phyloP scores from a whole-genome alignment of 371 early-diverging fungal genomes.

The Gilbertella persicaria region DNA sequence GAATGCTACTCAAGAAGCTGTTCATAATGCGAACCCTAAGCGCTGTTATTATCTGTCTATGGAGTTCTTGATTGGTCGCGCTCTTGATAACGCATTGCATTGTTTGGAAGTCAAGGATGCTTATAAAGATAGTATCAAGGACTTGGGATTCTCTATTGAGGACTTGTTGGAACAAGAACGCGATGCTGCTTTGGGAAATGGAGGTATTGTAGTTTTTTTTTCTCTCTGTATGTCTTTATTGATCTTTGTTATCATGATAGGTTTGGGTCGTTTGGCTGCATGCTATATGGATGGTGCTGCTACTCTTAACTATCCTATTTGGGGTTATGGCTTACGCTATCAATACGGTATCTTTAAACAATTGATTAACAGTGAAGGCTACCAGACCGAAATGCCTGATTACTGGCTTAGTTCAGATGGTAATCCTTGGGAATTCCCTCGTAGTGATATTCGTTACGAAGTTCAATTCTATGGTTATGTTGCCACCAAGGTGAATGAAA shows the following conservation, averaged over 20 bases:
- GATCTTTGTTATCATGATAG: too few relatives aligned
- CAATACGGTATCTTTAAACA: constrained; percentile 96
- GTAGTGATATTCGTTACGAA: constrained; percentile 83
- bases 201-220: too few relatives aligned
- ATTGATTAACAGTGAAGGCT: constrained; percentile 75
- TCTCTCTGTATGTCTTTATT: too few relatives aligned
- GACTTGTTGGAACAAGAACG: constrained; percentile 88
- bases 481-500: constrained; percentile 63
- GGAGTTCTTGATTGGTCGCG: constrained; percentile 92
- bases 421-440: constrained; percentile 94
- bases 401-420: constrained; percentile 80
- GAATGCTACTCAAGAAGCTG: constrained; percentile 81
- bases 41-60: constrained; percentile 92
- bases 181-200: constrained; percentile 94
- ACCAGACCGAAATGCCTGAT: constrained; percentile 90
- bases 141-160: constrained; percentile 86
- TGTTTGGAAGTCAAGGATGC: constrained; percentile 76
- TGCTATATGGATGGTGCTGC: constrained; percentile 93
- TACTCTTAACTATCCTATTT: constrained; percentile 84
- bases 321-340: constrained; percentile 89
- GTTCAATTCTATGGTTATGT: constrained; percentile 88
- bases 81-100: constrained; percentile 90
- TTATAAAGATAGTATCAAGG: constrained; percentile 64
- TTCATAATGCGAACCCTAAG: constrained; percentile 67
- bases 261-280: constrained; percentile 88